Percentiles rank a stretch among this genome's conserved stretches.
Evolutionary conservation across 2,329 filamentous ascomycete species (phyloP).

Genomic region (Penicillium sp.): DNA sequence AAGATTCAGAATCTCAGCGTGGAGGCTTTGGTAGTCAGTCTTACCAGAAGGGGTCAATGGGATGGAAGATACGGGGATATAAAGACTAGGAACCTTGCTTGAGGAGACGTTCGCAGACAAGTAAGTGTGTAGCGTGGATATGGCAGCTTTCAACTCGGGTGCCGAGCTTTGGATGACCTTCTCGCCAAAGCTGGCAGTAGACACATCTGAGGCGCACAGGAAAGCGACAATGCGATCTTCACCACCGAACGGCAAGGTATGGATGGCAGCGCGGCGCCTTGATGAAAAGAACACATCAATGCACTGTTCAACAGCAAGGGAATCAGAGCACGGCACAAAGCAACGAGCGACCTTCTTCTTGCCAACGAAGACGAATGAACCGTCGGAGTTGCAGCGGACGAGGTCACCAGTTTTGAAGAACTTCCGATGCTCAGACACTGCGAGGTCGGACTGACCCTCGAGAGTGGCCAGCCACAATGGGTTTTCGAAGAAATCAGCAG

Average conservation of each 20-base stretch:
- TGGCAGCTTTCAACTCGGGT: conserved; percentile 11
- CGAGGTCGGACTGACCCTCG: neutral
- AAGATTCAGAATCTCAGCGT: conserved; percentile 12
- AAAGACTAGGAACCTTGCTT: conserved; percentile 38
- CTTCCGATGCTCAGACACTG: neutral
- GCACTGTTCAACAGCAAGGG: conserved; percentile 12
- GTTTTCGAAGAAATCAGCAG: conserved; percentile 54
- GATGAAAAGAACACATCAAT: conserved; percentile 11
- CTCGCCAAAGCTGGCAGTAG: neutral
- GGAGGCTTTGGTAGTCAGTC: conserved; percentile 29
- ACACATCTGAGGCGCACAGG: conserved; percentile 11
- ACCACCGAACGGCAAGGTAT: conserved; percentile 10
- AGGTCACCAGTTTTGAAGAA: conserved; percentile 43
- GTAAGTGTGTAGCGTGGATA: conserved; percentile 19
- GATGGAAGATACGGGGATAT: conserved; percentile 32
- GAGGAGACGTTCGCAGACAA: conserved; percentile 28
- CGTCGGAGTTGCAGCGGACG: conserved; percentile 39
- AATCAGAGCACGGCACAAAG: conserved; percentile 1
- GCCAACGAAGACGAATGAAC: conserved; percentile 35
- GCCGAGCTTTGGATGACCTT: conserved; percentile 14
- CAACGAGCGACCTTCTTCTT: conserved; percentile 22
- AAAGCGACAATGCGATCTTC: conserved; percentile 23
- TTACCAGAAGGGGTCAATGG: conserved; percentile 36
- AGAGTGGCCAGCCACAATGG: conserved; percentile 18
- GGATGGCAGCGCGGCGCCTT: conserved; percentile 22